Percentiles rank a stretch among this genome's conserved stretches.
Evolutionary conservation across 805 yeast species (phyloP).

Genomic region (Candida boidinii): DNA sequence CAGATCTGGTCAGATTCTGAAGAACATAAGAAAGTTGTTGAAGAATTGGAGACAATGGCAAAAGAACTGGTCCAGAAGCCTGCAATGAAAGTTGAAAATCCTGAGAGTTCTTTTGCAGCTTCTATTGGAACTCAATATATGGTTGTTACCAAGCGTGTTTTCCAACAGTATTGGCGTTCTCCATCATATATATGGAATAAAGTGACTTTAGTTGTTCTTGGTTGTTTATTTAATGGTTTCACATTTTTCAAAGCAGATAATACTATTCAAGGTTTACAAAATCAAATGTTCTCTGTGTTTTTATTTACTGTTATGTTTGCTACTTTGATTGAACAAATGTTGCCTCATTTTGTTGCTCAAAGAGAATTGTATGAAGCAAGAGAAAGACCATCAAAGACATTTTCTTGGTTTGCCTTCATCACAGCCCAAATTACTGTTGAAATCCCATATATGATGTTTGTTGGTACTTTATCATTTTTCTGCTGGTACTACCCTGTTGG

Average conservation of each 20-base stretch:
- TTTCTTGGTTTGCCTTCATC: constrained; percentile 54
- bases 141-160: constrained; percentile 38
- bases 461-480: constrained; percentile 52
- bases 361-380: constrained; percentile 60
- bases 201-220: constrained; percentile 37
- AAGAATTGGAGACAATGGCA: constrained; percentile 51
- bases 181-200: constrained; percentile 50
- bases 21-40: constrained; percentile 48
- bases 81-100: constrained; percentile 22
- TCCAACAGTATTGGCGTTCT: constrained; percentile 54
- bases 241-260: constrained; percentile 54
- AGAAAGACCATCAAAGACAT: constrained; percentile 62
- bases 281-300: constrained; percentile 69
- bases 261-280: constrained; percentile 60
- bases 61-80: constrained; percentile 37
- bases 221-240: constrained; percentile 58
- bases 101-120: constrained; percentile 34
- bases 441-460: constrained; percentile 48
- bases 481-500: constrained; percentile 66
- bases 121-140: constrained; percentile 28
- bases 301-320: constrained; percentile 50
- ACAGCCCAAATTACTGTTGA: constrained; percentile 54
- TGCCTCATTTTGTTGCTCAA: constrained; percentile 49
- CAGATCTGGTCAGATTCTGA: constrained; percentile 66
- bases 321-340: constrained; percentile 48